Conservation (phyloP, 805 yeast genomes). For the Wickerhamomyces rabaulensis region DNA sequence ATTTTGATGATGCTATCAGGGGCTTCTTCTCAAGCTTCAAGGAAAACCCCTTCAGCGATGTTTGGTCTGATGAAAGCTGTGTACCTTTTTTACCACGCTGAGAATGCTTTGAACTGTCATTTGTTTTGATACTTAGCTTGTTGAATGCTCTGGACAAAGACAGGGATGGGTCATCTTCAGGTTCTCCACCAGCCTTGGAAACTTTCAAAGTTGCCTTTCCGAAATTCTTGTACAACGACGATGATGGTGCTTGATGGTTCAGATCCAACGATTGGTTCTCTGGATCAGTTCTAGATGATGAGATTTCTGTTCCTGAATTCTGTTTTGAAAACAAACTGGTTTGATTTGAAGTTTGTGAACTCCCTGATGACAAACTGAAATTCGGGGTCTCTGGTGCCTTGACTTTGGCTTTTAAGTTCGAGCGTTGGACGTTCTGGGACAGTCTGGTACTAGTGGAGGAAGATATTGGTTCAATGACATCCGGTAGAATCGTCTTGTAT, state of each 20-base stretch:
- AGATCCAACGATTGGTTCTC: neutral
- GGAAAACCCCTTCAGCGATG: slow-evolving; percentile 1
- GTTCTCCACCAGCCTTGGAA: neutral
- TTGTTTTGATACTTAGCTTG: neutral
- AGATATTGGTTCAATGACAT: neutral
- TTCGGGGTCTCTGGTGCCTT: neutral
- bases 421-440: neutral
- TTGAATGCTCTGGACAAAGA: neutral
- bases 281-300: neutral
- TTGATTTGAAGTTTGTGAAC: neutral
- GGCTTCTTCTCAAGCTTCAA: neutral
- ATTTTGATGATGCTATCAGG: neutral
- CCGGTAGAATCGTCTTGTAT: neutral
- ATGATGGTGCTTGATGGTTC: neutral
- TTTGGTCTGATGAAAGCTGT: neutral
- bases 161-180: neutral
- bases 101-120: neutral
- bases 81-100: neutral
- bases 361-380: neutral
- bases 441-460: neutral
- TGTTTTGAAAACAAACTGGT: neutral
- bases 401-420: neutral
- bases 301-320: neutral
- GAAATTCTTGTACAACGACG: neutral
- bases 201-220: neutral